Evolutionary conservation across 2,329 filamentous ascomycete genomes (phyloP).

Genomic region (Talaromyces albobiverticillius): DNA sequence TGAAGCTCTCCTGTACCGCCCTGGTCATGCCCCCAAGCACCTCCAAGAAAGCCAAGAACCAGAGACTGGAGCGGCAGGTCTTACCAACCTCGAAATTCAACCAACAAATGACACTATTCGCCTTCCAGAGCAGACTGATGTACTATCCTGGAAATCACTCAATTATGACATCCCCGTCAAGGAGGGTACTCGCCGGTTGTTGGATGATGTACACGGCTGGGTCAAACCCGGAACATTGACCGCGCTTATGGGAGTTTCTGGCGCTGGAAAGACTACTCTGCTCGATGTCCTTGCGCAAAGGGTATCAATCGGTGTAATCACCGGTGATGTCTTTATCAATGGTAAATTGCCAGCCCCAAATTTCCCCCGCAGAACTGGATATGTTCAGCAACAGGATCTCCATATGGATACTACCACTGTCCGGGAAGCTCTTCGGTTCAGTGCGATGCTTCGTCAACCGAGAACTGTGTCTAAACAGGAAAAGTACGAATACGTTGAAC

Average conservation of each 20-base stretch:
- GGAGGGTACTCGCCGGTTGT: conserved; percentile 48
- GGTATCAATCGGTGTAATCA: conserved; percentile 60
- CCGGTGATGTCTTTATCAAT: conserved; percentile 65
- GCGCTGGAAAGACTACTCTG: conserved; percentile 62
- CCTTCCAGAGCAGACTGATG: conserved; percentile 36
- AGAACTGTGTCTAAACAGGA: conserved; percentile 65
- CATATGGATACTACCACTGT: conserved; percentile 82
- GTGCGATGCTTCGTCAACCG: conserved; percentile 78
- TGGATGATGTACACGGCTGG: conserved; percentile 55
- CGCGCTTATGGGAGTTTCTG: conserved; percentile 60
- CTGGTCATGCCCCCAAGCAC: conserved; percentile 49
- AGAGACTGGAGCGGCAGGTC: conserved; percentile 13
- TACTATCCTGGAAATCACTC: conserved; percentile 55
- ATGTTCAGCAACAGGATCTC: conserved; percentile 70
- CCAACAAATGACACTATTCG: conserved; percentile 10
- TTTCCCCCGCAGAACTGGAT: conserved; percentile 65
- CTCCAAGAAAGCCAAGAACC: conserved; percentile 24
- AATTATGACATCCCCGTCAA: conserved; percentile 55
- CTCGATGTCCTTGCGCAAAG: conserved; percentile 58
- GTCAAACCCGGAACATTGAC: conserved; percentile 57
- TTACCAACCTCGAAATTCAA: conserved; percentile 6
- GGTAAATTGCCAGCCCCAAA: conserved; percentile 55
- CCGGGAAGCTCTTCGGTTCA: conserved; percentile 80
- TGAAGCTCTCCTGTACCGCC: conserved; percentile 66
- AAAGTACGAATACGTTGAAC: conserved; percentile 80